Conservation (phyloP, 768 basidiomycete genomes). For the Gymnopilus dilepis region DNA sequence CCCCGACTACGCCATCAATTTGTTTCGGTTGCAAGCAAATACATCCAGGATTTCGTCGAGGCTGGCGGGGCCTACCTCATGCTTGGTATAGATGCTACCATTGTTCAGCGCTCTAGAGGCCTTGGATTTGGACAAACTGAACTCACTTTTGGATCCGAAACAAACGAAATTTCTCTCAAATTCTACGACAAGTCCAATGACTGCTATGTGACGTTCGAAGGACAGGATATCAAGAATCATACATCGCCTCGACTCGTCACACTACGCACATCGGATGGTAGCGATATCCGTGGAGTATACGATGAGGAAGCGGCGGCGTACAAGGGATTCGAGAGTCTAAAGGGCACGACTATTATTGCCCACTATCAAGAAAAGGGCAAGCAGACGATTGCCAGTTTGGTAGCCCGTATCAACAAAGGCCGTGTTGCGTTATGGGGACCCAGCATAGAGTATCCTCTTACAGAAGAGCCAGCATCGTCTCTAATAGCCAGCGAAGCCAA, state of each 20-base stretch:
- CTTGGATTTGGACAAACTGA: constrained; percentile 41
- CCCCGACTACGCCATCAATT: constrained; percentile 60
- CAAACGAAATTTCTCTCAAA: constrained; percentile 33
- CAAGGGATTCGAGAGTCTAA: constrained; percentile 34
- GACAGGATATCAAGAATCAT: constrained; percentile 10
- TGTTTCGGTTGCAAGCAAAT: constrained; percentile 40
- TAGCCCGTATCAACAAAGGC: constrained; percentile 47
- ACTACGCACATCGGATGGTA: constrained; percentile 28
- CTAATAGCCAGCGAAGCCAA: constrained; percentile 17
- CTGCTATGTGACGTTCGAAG: constrained; percentile 34
- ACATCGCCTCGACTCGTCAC: constrained; percentile 18
- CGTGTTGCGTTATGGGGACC: constrained; percentile 58
- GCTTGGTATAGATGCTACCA: constrained; percentile 61
- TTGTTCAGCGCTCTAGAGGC: constrained; percentile 32
- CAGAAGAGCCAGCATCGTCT: constrained; percentile 39
- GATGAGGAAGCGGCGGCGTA: constrained; percentile 32
- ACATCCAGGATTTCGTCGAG: constrained; percentile 65
- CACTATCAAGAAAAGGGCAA: constrained; percentile 28
- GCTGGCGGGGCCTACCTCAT: constrained; percentile 75
- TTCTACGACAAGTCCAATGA: constrained; percentile 42
- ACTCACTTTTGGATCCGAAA: constrained; percentile 34
- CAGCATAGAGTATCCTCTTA: constrained; percentile 61
- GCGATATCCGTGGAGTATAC: constrained; percentile 34
- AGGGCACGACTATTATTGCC: constrained; percentile 36
- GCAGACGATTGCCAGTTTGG: constrained; percentile 37